Evolutionary conservation across 176 grass and related monocot genomes (phyloP).

Genomic region (Hordeum marinum): DNA sequence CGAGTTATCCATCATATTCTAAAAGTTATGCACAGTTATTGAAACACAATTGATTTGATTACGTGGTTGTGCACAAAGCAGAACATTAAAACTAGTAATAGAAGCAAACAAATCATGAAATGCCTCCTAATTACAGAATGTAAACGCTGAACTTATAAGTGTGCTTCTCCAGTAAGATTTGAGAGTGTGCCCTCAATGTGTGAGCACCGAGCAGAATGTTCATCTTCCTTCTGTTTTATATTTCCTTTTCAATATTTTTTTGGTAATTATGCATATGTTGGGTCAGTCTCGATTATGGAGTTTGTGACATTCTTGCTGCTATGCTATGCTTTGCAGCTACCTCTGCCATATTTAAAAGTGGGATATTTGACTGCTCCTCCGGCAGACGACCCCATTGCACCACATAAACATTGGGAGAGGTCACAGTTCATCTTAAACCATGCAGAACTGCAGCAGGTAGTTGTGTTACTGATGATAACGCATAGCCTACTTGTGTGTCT

Average conservation of each 20-base stretch:
- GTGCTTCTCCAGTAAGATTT: neutral
- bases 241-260: neutral
- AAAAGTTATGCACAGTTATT: neutral
- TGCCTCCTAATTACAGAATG: neutral
- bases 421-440: constrained; percentile 74
- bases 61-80: neutral
- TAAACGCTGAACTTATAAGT: neutral
- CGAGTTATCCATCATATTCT: neutral
- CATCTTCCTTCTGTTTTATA: neutral
- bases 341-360: constrained; percentile 75
- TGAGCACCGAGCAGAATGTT: neutral
- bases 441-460: constrained; percentile 59
- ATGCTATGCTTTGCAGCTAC: constrained; percentile 39
- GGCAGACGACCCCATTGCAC: constrained; percentile 51
- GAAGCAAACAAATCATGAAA: neutral
- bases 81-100: neutral
- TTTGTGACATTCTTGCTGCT: neutral
- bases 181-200: neutral
- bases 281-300: neutral
- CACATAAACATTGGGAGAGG: constrained; percentile 78
- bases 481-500: neutral
- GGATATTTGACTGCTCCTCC: constrained; percentile 72
- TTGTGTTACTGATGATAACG: constrained; percentile 10
- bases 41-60: neutral
- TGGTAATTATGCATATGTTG: neutral